phyloP scores from a whole-genome alignment of 768 basidiomycete species.

The Macrolepiota dolichaula region DNA sequence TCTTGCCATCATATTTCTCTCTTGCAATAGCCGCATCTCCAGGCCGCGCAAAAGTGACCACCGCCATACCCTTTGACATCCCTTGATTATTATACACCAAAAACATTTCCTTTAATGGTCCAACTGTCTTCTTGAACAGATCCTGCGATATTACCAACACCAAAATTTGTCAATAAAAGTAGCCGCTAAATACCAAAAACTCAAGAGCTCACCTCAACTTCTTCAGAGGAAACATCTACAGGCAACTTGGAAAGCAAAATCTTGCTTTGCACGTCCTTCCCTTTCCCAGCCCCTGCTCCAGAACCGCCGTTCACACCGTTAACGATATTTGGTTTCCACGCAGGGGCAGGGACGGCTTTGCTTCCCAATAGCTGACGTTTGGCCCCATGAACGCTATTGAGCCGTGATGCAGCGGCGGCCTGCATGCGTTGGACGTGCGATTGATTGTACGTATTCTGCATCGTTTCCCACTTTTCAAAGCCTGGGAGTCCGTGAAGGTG shows the following conservation, averaged over 20 bases:
- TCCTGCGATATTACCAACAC: slow-evolving; percentile 39
- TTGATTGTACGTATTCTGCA: slow-evolving; percentile 1
- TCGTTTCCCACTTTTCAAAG: background rate
- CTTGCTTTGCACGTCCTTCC: slow-evolving; percentile 52
- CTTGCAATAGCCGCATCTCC: slow-evolving; percentile 64
- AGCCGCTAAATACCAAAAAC: background rate
- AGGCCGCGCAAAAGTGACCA: slow-evolving; percentile 62
- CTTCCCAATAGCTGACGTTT: slow-evolving; percentile 61
- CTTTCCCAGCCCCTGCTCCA: slow-evolving; percentile 24
- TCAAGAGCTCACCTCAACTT: slow-evolving; percentile 53
- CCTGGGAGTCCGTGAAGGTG: too few relatives aligned
- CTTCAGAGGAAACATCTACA: slow-evolving; percentile 62
- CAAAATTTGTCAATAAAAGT: slow-evolving; percentile 3
- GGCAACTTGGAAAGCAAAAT: slow-evolving; percentile 67
- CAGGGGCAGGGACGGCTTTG: slow-evolving; percentile 52
- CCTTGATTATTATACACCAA: slow-evolving; percentile 75
- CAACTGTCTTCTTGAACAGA: slow-evolving; percentile 73
- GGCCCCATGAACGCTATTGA: slow-evolving; percentile 45
- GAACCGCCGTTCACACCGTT: slow-evolving; percentile 7
- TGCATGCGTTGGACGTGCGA: slow-evolving; percentile 8
- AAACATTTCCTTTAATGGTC: slow-evolving; percentile 67
- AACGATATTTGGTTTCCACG: slow-evolving; percentile 47
- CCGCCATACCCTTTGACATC: slow-evolving; percentile 76
- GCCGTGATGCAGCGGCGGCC: slow-evolving; percentile 23
- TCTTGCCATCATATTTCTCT: slow-evolving; percentile 70